Evolutionary conservation across 2,329 filamentous ascomycete genomes (phyloP), one percentile per base, ranked within the genome.

Genomic region (Fusarium chaquense): DNA sequence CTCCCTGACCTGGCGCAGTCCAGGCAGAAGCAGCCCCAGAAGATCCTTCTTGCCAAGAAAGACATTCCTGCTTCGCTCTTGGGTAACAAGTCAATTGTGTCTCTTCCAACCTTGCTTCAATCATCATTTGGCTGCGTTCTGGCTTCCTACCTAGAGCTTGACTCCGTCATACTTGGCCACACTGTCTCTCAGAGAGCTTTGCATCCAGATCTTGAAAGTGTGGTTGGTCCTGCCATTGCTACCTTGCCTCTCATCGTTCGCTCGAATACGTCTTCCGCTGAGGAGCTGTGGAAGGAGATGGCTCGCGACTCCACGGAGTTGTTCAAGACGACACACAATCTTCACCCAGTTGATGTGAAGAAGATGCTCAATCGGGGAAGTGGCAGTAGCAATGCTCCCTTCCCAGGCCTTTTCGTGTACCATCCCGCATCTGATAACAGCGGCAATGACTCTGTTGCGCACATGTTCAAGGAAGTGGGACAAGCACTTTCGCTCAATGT

Each of bases 401-500:
- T 68, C 40, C 65, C 59, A 0, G 65, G 53, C 2, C 59, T 68
- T 10, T 65, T 68, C 4, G 65, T 68, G 0, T 68, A 65, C 11
- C 65, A 68, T n/a, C 65, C 65, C 1, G 49, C 65, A 5, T 30
- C 33, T 15, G 28, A 36, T 7, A 47, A 44, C 2, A 16, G 12
- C 5, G 11, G 18, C 13, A 16, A 5, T n/a, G 38, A n/a, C 6
- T 12, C 15, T 10, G 3, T 3, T 5, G n/a, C 10, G 7, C n/a
- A 35, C 24, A 51, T 53, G 36, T 68, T 68, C 40, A 40, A 38
- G 3, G 59, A 69, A 9, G 35, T 41, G 3, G 65, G 59, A 1
- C 65, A 68, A 10, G 65, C 65, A 0, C 24, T 68, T 11, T 69
- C 65, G 2, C 53, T 68, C 3, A 69, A 68, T 3, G 65, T 68